A percentile compares a stretch with the other conserved stretches of the same genome.
phyloP scores from a whole-genome alignment of 345 rosid species.

The Eucalyptus pauciflora region DNA sequence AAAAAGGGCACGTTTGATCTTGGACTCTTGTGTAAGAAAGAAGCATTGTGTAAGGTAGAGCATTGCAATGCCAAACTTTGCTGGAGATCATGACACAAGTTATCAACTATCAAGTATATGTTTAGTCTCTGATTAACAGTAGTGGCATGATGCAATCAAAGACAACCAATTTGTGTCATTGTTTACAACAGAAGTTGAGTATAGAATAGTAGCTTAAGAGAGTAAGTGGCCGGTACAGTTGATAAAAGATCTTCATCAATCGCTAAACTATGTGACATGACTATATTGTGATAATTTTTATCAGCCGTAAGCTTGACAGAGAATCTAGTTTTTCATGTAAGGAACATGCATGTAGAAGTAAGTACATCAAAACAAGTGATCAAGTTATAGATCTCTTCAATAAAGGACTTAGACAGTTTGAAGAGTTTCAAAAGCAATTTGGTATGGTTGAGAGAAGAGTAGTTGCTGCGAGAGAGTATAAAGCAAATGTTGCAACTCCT shows the following conservation, averaged over 20 bases:
- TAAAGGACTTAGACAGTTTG: not conserved
- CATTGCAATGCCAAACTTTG: not conserved
- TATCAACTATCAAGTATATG: not conserved
- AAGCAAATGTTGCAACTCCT: not conserved
- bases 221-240: rapidly evolving
- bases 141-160: not conserved
- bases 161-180: not conserved
- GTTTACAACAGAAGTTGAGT: not conserved
- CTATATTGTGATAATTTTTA: not conserved
- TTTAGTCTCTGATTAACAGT: not conserved
- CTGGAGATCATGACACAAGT: not conserved
- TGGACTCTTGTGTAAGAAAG: not conserved
- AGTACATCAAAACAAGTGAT: not conserved
- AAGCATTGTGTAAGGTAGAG: not conserved
- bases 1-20: not conserved
- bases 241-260: not conserved
- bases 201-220: not conserved
- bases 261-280: not conserved
- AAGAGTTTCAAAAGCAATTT: not conserved
- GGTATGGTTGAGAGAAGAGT: not conserved
- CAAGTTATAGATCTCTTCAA: not conserved
- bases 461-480: rapidly evolving
- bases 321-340: not conserved
- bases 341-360: not conserved
- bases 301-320: not conserved